phyloP scores from a whole-genome alignment of 2,329 filamentous ascomycete genomes.

The Hymenoscyphus occultus region DNA sequence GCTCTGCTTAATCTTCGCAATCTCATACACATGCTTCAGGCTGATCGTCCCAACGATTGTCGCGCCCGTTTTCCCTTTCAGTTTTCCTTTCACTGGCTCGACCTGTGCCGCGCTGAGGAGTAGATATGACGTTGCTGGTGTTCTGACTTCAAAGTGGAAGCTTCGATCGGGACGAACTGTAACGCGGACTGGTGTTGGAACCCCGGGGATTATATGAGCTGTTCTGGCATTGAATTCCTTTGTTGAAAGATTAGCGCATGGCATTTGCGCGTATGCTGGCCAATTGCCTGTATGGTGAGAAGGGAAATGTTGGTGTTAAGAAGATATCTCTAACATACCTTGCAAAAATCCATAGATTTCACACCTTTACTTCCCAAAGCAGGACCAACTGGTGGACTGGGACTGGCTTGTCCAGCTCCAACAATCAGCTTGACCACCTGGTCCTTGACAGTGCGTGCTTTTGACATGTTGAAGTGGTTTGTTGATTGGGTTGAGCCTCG shows the following conservation, averaged over 20 bases:
- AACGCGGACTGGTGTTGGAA: conserved; percentile 85
- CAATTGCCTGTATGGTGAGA: not conserved
- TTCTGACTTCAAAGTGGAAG: conserved; percentile 90
- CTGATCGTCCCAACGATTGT: conserved; percentile 82
- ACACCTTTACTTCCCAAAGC: conserved; percentile 96
- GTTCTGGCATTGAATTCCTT: conserved; percentile 98
- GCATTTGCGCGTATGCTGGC: not conserved
- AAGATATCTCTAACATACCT: conserved; percentile 53
- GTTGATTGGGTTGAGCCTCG: not conserved
- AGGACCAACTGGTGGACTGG: conserved; percentile 92
- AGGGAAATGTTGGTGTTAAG: conserved; percentile 2
- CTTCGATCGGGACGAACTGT: conserved; percentile 89
- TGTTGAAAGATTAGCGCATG: conserved; percentile 14
- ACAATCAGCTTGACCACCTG: conserved; percentile 97
- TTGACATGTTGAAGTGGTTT: conserved; percentile 34
- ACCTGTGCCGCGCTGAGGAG: conserved; percentile 81
- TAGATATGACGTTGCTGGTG: conserved; percentile 89
- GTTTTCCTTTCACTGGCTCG: conserved; percentile 67
- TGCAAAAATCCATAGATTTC: conserved; percentile 99
- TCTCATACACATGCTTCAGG: conserved; percentile 95
- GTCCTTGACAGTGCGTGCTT: conserved; percentile 44
- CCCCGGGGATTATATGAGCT: conserved; percentile 75
- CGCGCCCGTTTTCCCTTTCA: conserved; percentile 69
- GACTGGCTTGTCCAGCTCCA: conserved; percentile 89
- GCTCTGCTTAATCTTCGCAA: conserved; percentile 90